Evolutionary conservation across 177 flowering plant species (phyloP).

Genomic region (Vitis hybrid): DNA sequence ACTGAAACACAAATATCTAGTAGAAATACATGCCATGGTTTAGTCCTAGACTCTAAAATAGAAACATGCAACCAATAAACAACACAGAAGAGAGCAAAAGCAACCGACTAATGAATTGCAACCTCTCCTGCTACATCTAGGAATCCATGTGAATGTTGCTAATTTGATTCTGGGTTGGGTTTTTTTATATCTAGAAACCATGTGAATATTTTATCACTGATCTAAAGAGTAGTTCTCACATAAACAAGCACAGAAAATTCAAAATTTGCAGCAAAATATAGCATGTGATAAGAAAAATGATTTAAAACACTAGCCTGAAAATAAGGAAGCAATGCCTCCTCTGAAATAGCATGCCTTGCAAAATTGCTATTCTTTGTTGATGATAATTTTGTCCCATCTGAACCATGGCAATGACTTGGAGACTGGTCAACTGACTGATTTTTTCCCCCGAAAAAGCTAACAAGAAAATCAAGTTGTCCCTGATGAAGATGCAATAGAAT

Average conservation of each 20-base stretch:
- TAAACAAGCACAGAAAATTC: background rate
- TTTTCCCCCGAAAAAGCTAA: constrained; percentile 62
- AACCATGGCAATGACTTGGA: constrained; percentile 31
- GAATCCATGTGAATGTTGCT: too few relatives aligned
- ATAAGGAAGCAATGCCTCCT: constrained; percentile 95
- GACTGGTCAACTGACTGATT: constrained; percentile 36
- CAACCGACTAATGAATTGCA: too few relatives aligned
- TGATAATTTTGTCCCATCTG: constrained; percentile 30
- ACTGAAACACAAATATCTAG: background rate
- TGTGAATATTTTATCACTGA: too few relatives aligned
- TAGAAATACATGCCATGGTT: background rate
- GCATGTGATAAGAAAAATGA: background rate
- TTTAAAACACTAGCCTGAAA: constrained; percentile 74
- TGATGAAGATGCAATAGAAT: constrained; percentile 91
- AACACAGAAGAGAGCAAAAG: too few relatives aligned
- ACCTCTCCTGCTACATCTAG: too few relatives aligned
- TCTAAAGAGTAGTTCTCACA: too few relatives aligned
- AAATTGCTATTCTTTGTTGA: constrained; percentile 20
- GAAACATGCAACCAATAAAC: background rate
- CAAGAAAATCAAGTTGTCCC: constrained; percentile 89
- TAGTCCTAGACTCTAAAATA: background rate
- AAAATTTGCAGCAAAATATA: background rate
- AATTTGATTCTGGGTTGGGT: too few relatives aligned
- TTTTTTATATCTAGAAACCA: too few relatives aligned
- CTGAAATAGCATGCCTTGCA: constrained; percentile 42